phyloP scores from a whole-genome alignment of 2,329 filamentous ascomycete species.

The Pyrenochaeta sp. region DNA sequence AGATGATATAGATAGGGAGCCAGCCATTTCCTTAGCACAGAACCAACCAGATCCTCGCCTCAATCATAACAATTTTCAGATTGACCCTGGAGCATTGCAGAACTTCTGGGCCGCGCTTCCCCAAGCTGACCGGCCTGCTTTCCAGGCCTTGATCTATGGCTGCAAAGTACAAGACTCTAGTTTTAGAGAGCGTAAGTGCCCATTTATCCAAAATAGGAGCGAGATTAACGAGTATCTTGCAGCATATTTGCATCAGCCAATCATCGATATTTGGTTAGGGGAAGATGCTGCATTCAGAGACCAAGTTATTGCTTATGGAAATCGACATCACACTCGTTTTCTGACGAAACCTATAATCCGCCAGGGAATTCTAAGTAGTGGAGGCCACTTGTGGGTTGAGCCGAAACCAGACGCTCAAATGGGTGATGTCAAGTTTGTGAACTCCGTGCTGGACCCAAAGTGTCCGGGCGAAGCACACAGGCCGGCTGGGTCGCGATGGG shows the following conservation, averaged over 20 bases:
- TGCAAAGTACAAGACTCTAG: not conserved
- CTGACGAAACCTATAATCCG: not conserved
- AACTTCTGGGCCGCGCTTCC: not conserved
- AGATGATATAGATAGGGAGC: not conserved
- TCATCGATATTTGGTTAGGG: not conserved
- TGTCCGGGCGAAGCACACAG: not conserved
- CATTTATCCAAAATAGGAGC: not conserved
- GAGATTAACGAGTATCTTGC: not conserved
- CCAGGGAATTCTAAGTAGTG: not conserved
- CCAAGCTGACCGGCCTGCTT: not conserved
- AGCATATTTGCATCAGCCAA: not conserved
- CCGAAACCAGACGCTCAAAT: not conserved
- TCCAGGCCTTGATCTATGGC: not conserved
- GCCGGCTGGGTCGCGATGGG: not conserved
- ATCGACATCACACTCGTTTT: not conserved
- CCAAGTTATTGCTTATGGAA: not conserved
- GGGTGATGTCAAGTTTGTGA: not conserved
- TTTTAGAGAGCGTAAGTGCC: not conserved
- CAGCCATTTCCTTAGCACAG: not conserved
- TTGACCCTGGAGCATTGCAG: not conserved
- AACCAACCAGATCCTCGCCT: not conserved
- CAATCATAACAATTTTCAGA: not conserved
- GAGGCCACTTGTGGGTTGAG: not conserved
- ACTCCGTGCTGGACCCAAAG: not conserved
- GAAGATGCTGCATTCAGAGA: not conserved